Conservation (phyloP, 106 monocot genomes). For the Posidonia australis region DNA sequence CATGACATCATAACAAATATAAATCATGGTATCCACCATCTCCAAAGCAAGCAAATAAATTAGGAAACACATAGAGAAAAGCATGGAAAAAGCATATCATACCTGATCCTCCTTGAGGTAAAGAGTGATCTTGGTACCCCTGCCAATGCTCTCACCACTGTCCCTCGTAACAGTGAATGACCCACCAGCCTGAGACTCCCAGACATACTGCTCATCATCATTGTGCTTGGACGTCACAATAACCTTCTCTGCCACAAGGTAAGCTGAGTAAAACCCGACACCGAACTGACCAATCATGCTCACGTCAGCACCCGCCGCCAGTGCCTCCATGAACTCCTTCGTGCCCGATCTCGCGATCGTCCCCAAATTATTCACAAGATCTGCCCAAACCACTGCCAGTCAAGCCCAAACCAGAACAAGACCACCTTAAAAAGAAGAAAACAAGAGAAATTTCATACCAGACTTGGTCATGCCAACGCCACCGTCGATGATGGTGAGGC, state of each 20-base stretch:
- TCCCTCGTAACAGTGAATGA: conserved; percentile 16
- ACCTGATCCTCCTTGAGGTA: conserved; percentile 18
- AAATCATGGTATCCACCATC: too few species aligned
- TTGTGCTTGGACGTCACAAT: conserved; percentile 19
- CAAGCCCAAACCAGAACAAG: background rate
- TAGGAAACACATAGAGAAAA: background rate
- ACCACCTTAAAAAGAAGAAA: background rate
- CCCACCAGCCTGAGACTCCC: conserved; percentile 24
- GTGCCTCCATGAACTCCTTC: conserved; percentile 22
- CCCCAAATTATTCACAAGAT: conserved; percentile 20
- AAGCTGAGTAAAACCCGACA: conserved; percentile 20
- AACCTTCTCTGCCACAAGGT: conserved; percentile 19
- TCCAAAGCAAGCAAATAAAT: background rate
- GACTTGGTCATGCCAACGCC: conserved; percentile 23
- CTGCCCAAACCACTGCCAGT: background rate
- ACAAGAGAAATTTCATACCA: background rate
- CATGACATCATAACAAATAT: too few species aligned
- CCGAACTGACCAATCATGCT: conserved; percentile 26
- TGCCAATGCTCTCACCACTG: background rate
- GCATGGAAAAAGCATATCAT: background rate
- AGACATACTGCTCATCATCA: conserved; percentile 20
- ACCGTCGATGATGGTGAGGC: conserved; percentile 13
- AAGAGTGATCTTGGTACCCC: conserved; percentile 10
- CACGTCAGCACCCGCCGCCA: conserved; percentile 15
- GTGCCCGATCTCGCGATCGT: conserved; percentile 21